Evolutionary conservation across 495 filamentous ascomycete genomes (phyloP).

Genomic region (Daldinia caldariorum): DNA sequence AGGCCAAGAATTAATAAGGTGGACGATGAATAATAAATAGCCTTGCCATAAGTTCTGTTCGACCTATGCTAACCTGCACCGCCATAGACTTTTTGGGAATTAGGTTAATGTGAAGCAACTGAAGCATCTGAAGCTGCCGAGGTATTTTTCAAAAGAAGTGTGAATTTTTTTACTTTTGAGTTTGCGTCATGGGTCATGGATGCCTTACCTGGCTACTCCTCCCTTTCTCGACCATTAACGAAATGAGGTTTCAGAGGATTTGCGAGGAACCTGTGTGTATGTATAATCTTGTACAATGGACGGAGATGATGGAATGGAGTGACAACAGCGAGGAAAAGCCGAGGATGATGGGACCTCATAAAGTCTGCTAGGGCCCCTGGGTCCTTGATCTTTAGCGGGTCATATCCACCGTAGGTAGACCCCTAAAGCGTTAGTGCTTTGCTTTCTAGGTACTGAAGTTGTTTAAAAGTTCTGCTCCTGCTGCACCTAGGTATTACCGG

Average conservation of each 20-base stretch:
- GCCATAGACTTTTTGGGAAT: slow-evolving; percentile 8
- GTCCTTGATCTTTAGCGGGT: slow-evolving; percentile 43
- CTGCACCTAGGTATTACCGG: slow-evolving; percentile 13
- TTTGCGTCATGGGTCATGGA: slow-evolving; percentile 5
- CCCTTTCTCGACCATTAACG: background rate
- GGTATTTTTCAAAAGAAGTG: background rate
- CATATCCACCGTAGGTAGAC: slow-evolving; percentile 34
- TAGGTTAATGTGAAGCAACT: slow-evolving; percentile 19
- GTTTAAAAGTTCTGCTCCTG: slow-evolving; percentile 18
- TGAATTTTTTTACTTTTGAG: background rate
- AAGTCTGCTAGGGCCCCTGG: slow-evolving; percentile 21
- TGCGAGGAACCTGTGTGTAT: background rate
- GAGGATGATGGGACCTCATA: slow-evolving; percentile 10
- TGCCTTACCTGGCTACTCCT: background rate
- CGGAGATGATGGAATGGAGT: background rate
- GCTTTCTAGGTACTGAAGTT: slow-evolving; percentile 40
- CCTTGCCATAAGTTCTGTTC: slow-evolving; percentile 29
- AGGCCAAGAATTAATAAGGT: slow-evolving; percentile 31
- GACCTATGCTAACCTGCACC: slow-evolving; percentile 14
- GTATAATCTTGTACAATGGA: slow-evolving; percentile 4
- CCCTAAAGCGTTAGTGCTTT: slow-evolving; percentile 36
- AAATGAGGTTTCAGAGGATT: slow-evolving; percentile 7
- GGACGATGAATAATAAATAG: slow-evolving; percentile 25
- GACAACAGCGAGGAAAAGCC: slow-evolving; percentile 11
- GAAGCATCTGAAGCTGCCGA: background rate